A percentile compares a stretch with the other conserved stretches of the same genome.
These are phyloP conservation scores for Sporothrix brasiliensis DNA, from an alignment of 2,329 filamentous ascomycete species.

Conservation along the genomic window DNA sequence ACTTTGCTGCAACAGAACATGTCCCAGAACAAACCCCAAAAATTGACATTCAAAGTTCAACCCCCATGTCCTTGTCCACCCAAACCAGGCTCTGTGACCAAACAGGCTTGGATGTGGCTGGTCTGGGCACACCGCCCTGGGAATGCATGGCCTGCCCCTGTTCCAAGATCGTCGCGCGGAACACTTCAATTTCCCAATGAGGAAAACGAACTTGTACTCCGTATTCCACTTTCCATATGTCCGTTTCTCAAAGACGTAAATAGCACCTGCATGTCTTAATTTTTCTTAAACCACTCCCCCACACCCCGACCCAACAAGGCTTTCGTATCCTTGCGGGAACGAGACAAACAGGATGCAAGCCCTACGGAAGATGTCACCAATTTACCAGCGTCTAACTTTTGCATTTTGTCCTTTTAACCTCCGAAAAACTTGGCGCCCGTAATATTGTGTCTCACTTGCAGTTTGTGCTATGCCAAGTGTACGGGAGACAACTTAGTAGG, in stretches of 20 bases:
- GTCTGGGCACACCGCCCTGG: not conserved
- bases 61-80: constrained; percentile 1
- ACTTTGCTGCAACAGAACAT: not conserved
- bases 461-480: not conserved
- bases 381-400: too few species aligned
- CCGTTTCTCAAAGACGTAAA: constrained; percentile 8
- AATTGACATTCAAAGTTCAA: not conserved
- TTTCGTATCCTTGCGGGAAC: not conserved
- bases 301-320: not conserved
- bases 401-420: too few species aligned
- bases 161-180: not conserved
- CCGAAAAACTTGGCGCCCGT: not conserved
- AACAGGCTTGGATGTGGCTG: not conserved
- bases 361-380: too few species aligned
- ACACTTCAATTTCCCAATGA: constrained; percentile 4
- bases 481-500: too few species aligned
- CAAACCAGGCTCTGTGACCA: constrained; percentile 11
- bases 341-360: too few species aligned
- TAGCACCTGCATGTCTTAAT: constrained; percentile 16
- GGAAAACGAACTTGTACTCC: constrained; percentile 11
- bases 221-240: not conserved
- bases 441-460: not conserved
- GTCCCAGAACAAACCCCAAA: not conserved
- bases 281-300: not conserved
- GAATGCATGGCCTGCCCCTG: not conserved